Evolutionary conservation across 78 protist species (phyloP).

Genomic region (Bigelowiella natans): DNA sequence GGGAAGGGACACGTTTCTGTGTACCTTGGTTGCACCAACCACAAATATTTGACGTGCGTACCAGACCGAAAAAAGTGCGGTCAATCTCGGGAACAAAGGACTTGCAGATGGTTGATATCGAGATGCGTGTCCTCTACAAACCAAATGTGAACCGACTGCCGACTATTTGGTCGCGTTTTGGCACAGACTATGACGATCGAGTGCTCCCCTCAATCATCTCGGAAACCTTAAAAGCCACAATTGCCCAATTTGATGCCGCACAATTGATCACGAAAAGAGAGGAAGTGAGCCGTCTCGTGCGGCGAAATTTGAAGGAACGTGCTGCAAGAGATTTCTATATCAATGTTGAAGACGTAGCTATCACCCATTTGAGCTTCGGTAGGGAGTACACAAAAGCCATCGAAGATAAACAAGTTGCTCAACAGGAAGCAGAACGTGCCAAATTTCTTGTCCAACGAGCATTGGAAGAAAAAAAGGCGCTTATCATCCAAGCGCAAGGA

Average conservation of each 20-base stretch:
- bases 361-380: constrained; percentile 63
- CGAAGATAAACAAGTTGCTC: constrained; percentile 81
- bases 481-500: constrained; percentile 83
- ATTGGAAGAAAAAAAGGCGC: constrained; percentile 65
- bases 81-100: constrained; percentile 44
- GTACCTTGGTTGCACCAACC: constrained; percentile 47
- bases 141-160: constrained; percentile 43
- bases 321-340: constrained; percentile 68
- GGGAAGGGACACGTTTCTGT: constrained; percentile 40
- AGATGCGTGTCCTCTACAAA: constrained; percentile 56
- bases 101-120: constrained; percentile 55
- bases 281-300: constrained; percentile 32
- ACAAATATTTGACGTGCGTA: constrained; percentile 42
- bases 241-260: constrained; percentile 86
- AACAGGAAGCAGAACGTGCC: constrained; percentile 86
- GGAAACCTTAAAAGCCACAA: constrained; percentile 73
- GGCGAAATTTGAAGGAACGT: constrained; percentile 49
- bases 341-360: constrained; percentile 79
- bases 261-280: constrained; percentile 86
- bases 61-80: constrained; percentile 40
- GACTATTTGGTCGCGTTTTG: constrained; percentile 37
- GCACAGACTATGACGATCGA: constrained; percentile 60
- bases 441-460: constrained; percentile 70
- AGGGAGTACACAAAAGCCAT: constrained; percentile 82
- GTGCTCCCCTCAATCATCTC: constrained; percentile 71